A percentile compares a stretch with the other conserved stretches of the same genome.
Evolutionary conservation across 2,329 filamentous ascomycete species (phyloP).

Genomic region (Tolypocladium nubicola): DNA sequence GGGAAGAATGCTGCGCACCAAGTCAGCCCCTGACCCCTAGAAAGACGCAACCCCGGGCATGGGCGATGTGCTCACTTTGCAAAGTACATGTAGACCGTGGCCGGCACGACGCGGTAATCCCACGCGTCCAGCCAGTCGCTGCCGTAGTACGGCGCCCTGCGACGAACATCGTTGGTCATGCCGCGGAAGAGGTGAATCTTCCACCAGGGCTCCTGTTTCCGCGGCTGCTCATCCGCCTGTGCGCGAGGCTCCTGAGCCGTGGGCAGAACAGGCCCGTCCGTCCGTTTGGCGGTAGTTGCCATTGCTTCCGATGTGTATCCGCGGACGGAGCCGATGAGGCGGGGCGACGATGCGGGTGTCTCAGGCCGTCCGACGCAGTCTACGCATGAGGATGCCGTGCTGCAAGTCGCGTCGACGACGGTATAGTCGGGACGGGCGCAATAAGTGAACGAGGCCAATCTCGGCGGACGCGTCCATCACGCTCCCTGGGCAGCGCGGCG

Average conservation of each 20-base stretch:
- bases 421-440: not conserved
- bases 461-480: not conserved
- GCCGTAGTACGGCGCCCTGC: slow-evolving; percentile 64
- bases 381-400: not conserved
- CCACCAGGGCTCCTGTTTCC: slow-evolving; percentile 48
- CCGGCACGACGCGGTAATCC: slow-evolving; percentile 82
- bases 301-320: not conserved
- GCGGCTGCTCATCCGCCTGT: not conserved
- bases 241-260: not conserved
- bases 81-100: slow-evolving; percentile 91
- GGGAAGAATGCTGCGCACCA: slow-evolving; percentile 58
- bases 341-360: too few relatives aligned
- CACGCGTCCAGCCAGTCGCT: slow-evolving; percentile 82
- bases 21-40: not conserved
- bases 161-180: slow-evolving; percentile 68
- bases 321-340: too few relatives aligned
- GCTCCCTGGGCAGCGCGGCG: not conserved
- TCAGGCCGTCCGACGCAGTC: not conserved
- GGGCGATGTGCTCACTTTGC: slow-evolving; percentile 53
- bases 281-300: not conserved
- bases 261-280: not conserved
- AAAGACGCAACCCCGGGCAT: not conserved
- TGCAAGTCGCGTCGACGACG: not conserved
- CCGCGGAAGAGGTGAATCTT: slow-evolving; percentile 64
- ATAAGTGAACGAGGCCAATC: not conserved